Evolutionary conservation across 371 early-diverging fungal genomes (phyloP).

Genomic region (Mortierella sp.): DNA sequence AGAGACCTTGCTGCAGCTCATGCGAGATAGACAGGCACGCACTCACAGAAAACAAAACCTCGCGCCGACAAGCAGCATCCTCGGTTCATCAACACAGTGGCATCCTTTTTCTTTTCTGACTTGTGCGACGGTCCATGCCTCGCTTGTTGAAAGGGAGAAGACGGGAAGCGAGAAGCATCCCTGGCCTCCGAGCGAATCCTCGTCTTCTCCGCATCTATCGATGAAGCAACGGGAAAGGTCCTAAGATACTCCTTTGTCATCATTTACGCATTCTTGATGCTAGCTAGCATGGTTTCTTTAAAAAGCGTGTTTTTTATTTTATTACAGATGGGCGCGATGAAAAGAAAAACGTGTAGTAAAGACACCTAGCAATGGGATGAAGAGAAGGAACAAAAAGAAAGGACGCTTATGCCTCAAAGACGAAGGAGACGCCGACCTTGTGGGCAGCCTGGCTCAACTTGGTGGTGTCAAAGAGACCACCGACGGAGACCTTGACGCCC

Average conservation of each 20-base stretch:
- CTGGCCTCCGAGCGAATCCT: background rate
- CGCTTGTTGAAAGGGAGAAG: background rate
- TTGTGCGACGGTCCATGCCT: background rate
- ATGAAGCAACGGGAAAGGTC: background rate
- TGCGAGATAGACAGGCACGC: background rate
- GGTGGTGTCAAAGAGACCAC: constrained; percentile 93
- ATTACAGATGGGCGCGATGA: constrained; percentile 16
- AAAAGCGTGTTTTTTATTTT: constrained; percentile 9
- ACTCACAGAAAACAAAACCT: too few species aligned
- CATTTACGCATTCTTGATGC: background rate
- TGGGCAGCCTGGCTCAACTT: constrained; percentile 94
- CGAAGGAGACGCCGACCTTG: constrained; percentile 93
- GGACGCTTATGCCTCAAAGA: constrained; percentile 83
- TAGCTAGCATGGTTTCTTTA: background rate
- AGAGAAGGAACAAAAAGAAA: background rate
- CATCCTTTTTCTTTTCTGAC: background rate
- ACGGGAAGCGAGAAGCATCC: background rate
- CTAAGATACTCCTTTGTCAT: background rate
- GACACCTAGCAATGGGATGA: constrained; percentile 4
- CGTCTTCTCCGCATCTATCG: background rate
- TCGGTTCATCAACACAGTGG: background rate
- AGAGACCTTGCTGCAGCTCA: too few species aligned
- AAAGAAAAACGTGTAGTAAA: background rate
- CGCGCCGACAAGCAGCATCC: background rate
- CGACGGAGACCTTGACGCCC: constrained; percentile 95